A percentile compares a stretch with the other conserved stretches of the same genome.
Evolutionary conservation across 2,329 filamentous ascomycete genomes (phyloP).

Genomic region (Botrytis fabae): DNA sequence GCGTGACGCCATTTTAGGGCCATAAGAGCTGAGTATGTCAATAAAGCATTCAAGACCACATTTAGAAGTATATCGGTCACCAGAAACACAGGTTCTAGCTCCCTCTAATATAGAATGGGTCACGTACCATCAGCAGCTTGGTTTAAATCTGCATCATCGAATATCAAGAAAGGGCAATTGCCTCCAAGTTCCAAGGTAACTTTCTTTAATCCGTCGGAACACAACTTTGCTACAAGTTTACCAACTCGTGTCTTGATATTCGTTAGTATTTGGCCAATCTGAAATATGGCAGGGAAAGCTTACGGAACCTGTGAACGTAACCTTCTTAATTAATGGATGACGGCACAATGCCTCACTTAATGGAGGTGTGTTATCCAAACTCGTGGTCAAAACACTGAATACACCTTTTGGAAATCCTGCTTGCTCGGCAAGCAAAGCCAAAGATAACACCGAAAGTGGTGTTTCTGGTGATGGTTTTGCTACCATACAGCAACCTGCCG

Average conservation of each 20-base stretch:
- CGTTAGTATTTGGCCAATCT: conserved; percentile 1
- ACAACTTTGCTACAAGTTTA: conserved; percentile 61
- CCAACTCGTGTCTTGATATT: conserved; percentile 53
- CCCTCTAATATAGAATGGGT: too few relatives aligned
- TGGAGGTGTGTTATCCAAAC: conserved; percentile 54
- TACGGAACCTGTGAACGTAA: conserved; percentile 58
- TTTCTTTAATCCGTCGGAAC: conserved; percentile 62
- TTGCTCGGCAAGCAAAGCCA: conserved; percentile 54
- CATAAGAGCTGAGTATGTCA: conserved; percentile 42
- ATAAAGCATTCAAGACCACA: rapidly evolving
- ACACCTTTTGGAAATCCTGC: conserved; percentile 61
- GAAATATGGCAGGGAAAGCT: conserved; percentile 18
- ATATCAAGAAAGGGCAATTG: conserved; percentile 65
- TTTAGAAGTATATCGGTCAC: background rate
- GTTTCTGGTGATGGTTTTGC: conserved; percentile 71
- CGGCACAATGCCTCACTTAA: conserved; percentile 56
- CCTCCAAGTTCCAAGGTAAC: conserved; percentile 64
- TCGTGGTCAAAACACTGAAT: conserved; percentile 61
- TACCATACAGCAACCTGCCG: conserved; percentile 74
- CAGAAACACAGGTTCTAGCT: background rate
- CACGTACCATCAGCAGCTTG: conserved; percentile 50
- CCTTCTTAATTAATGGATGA: conserved; percentile 61
- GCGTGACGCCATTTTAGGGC: conserved; percentile 58
- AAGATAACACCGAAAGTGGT: conserved; percentile 55
- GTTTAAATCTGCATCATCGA: conserved; percentile 63